Percentiles rank a stretch among this genome's conserved stretches.
Evolutionary conservation across 2,329 filamentous ascomycete species (phyloP).

Genomic region (Periconia macrospinosa): DNA sequence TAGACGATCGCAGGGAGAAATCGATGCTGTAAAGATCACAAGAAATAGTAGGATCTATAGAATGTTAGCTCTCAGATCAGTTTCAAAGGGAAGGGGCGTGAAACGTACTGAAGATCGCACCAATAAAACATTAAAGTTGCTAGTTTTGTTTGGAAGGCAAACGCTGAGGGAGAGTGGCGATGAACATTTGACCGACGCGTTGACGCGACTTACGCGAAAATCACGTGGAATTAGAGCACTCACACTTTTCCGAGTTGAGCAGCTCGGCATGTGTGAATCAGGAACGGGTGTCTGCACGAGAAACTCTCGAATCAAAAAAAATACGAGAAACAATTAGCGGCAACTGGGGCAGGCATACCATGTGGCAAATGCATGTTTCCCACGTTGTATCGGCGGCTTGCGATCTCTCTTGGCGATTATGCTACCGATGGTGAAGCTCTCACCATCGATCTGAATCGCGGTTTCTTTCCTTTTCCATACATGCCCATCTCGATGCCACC

Average conservation of each 20-base stretch:
- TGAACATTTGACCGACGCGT: background rate
- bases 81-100: background rate
- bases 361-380: background rate
- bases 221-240: constrained; percentile 2
- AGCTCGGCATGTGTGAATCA: too few species aligned
- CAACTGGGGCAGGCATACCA: background rate
- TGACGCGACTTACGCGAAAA: background rate
- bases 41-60: background rate
- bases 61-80: background rate
- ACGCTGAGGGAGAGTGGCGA: background rate
- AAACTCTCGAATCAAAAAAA: too few species aligned
- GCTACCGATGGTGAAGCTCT: constrained; percentile 14
- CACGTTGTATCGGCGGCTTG: background rate
- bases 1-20: background rate
- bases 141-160: too few species aligned
- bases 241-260: too few species aligned
- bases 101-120: background rate
- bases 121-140: background rate
- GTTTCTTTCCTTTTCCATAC: constrained; percentile 10
- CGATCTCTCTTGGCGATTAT: constrained; percentile 20
- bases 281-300: too few species aligned
- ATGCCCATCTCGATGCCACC: constrained; percentile 31
- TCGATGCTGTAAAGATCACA: background rate
- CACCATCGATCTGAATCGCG: constrained; percentile 12
- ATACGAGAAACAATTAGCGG: background rate